A percentile compares a stretch with the other conserved stretches of the same genome.
Conservation (phyloP, 768 basidiomycete species). For the Tulasnella sp. region DNA sequence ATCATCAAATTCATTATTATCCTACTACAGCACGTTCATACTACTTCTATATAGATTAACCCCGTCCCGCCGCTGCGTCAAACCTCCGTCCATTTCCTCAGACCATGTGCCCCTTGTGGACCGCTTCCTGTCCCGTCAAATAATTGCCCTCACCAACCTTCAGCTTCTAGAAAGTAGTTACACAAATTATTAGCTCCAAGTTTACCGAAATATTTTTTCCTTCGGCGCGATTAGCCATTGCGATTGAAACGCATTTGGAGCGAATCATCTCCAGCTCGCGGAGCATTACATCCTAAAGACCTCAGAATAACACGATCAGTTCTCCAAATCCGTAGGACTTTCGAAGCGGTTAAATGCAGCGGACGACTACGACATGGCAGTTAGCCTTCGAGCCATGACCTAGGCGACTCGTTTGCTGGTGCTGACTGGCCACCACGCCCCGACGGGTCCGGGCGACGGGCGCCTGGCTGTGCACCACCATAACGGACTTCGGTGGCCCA, state of each 20-base stretch:
- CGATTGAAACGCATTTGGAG: not conserved
- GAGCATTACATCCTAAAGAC: not conserved
- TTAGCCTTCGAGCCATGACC: not conserved
- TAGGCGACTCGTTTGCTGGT: not conserved
- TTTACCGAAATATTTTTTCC: not conserved
- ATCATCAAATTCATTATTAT: too few relatives aligned
- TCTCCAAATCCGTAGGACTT: not conserved
- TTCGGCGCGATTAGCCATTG: not conserved
- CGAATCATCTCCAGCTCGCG: not conserved
- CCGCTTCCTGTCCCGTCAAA: not conserved
- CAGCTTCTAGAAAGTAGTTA: not conserved
- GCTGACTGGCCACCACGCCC: not conserved
- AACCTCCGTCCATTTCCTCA: not conserved
- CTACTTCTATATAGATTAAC: too few relatives aligned
- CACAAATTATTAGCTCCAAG: not conserved
- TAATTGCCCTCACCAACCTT: not conserved
- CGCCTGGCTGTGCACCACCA: slow-evolving; percentile 64
- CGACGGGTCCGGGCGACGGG: slow-evolving; percentile 34
- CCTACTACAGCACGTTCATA: too few relatives aligned
- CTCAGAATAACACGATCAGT: not conserved
- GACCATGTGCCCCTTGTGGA: not conserved
- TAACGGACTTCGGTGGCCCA: slow-evolving; percentile 71
- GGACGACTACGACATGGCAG: not conserved
- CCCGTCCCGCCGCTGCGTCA: too few relatives aligned
- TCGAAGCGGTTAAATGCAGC: not conserved